Evolutionary conservation across 1,284 basidiomycete species (phyloP).

Genomic region (Ganoderma sinense): DNA sequence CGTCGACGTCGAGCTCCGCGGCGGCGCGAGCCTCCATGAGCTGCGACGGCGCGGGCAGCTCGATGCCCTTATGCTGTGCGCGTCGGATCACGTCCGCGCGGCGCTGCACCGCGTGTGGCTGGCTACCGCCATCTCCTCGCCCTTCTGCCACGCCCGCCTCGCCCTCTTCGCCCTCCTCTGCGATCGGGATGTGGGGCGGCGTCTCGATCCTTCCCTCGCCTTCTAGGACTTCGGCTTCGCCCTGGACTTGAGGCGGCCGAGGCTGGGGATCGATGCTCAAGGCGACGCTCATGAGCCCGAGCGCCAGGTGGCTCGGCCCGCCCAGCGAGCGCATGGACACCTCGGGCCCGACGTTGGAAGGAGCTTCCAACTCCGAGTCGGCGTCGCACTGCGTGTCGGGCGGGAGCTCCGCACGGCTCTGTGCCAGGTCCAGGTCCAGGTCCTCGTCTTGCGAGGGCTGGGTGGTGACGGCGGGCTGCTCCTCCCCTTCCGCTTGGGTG

Average conservation of each 20-base stretch:
- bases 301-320: constrained; percentile 9
- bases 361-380: not conserved
- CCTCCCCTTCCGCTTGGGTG: not conserved
- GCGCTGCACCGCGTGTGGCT: constrained; percentile 49
- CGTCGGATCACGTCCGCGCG: constrained; percentile 55
- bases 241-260: not conserved
- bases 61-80: constrained; percentile 38
- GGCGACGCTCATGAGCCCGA: constrained; percentile 5
- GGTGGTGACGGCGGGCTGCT: not conserved
- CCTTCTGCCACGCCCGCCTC: not conserved
- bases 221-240: not conserved
- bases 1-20: constrained; percentile 26
- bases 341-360: not conserved
- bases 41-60: constrained; percentile 22
- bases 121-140: constrained; percentile 17
- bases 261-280: constrained; percentile 1
- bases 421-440: not conserved
- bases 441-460: not conserved
- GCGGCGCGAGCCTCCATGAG: constrained; percentile 17
- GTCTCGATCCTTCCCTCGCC: not conserved
- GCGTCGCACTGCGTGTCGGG: not conserved
- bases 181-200: constrained; percentile 13
- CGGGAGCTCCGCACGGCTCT: not conserved
- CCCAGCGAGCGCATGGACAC: constrained; percentile 16
- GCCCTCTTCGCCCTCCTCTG: not conserved